A percentile compares a stretch with the other conserved stretches of the same genome.
These are phyloP conservation scores for Linderina pennispora DNA, from an alignment of 192 early-diverging fungal species.

Conservation along the genomic window DNA sequence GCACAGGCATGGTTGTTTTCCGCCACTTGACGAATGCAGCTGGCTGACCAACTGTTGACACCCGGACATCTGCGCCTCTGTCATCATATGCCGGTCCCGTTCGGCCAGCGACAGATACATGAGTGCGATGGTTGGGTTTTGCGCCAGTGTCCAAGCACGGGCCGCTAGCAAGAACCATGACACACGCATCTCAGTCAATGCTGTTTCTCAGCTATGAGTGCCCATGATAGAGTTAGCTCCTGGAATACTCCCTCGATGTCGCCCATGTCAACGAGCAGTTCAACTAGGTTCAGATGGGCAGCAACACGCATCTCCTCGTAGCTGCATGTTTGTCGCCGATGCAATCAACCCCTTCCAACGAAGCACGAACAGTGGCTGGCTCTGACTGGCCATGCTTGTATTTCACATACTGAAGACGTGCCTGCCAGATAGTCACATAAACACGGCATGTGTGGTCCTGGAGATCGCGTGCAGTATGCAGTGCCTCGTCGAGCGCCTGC, in stretches of 20 bases:
- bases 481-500: conserved; percentile 29
- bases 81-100: too few relatives aligned
- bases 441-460: conserved; percentile 33
- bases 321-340: conserved; percentile 12
- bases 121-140: too few relatives aligned
- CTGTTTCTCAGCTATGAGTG: conserved; percentile 17
- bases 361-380: too few relatives aligned
- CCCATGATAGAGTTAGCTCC: conserved; percentile 8
- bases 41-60: too few relatives aligned
- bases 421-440: conserved; percentile 25
- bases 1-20: too few relatives aligned
- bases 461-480: conserved; percentile 36
- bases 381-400: background rate
- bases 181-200: conserved; percentile 4
- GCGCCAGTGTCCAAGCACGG: conserved; percentile 20
- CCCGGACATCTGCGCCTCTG: too few relatives aligned
- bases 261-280: conserved; percentile 2
- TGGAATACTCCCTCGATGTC: conserved; percentile 6
- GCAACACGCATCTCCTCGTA: conserved; percentile 8
- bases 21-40: too few relatives aligned
- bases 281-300: conserved; percentile 15
- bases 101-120: too few relatives aligned
- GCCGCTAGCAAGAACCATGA: conserved; percentile 13
- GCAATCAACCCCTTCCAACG: too few relatives aligned
- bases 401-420: conserved; percentile 7